phyloP scores from a whole-genome alignment of 2,329 filamentous ascomycete genomes.

The Boeremia exigua region DNA sequence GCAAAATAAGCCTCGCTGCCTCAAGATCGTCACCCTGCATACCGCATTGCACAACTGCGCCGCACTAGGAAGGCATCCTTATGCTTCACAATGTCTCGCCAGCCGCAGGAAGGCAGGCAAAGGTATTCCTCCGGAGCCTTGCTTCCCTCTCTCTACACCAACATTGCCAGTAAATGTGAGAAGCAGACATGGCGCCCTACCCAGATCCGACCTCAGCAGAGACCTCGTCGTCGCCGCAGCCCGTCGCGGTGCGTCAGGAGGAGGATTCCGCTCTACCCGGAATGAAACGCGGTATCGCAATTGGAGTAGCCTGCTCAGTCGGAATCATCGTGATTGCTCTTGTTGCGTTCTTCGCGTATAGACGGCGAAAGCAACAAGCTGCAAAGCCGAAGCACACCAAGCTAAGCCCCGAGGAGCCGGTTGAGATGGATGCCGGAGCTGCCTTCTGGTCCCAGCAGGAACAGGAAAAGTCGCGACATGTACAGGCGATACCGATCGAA shows the following conservation, averaged over 20 bases:
- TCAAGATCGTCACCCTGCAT: slow-evolving; percentile 17
- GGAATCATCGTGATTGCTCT: slow-evolving; percentile 30
- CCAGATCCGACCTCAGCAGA: slow-evolving; percentile 7
- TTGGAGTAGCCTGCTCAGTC: slow-evolving; percentile 34
- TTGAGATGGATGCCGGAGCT: slow-evolving; percentile 9
- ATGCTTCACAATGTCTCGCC: slow-evolving; percentile 8
- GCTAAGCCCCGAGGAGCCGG: slow-evolving; percentile 7
- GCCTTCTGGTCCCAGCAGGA: slow-evolving; percentile 22
- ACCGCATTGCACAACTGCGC: slow-evolving; percentile 16
- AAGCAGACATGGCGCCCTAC: slow-evolving; percentile 11
- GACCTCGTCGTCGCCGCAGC: background rate
- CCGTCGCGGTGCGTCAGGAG: background rate
- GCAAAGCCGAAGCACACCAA: slow-evolving; percentile 8
- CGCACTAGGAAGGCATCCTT: slow-evolving; percentile 13
- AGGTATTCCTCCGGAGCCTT: background rate
- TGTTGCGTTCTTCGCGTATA: slow-evolving; percentile 29
- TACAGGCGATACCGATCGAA: slow-evolving; percentile 23
- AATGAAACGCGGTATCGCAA: slow-evolving; percentile 39
- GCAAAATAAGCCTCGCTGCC: slow-evolving; percentile 20
- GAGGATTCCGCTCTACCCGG: slow-evolving; percentile 29
- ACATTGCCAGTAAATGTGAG: background rate
- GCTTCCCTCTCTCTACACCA: background rate
- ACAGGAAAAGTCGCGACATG: slow-evolving; percentile 22
- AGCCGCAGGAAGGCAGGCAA: slow-evolving; percentile 5
- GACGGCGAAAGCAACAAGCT: slow-evolving; percentile 25